These are phyloP conservation scores for Hygrophila difformis DNA, from an alignment of 257 asterid genomes.

Conservation along the genomic window DNA sequence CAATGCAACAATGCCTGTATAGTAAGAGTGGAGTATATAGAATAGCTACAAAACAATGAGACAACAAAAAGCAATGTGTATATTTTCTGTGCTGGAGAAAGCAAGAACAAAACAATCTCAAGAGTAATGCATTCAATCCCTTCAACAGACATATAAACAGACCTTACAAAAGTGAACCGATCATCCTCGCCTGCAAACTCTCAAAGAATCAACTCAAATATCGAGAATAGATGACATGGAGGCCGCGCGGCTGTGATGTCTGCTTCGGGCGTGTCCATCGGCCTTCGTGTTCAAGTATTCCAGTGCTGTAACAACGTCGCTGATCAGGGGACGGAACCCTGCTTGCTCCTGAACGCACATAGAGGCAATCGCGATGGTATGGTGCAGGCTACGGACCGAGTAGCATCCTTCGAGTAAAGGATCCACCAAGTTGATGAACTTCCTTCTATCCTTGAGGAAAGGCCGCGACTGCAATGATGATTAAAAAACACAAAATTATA, in stretches of 20 bases:
- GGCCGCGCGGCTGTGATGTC: slow-evolving; percentile 10
- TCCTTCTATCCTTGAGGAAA: slow-evolving; percentile 38
- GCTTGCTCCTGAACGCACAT: slow-evolving; percentile 74
- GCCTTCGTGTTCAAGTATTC: slow-evolving; percentile 45
- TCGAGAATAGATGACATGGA: slow-evolving; percentile 16
- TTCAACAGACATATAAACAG: no score
- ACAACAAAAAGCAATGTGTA: no score
- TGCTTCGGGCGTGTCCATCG: slow-evolving; percentile 18
- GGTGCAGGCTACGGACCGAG: slow-evolving; percentile 44
- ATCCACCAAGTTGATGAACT: slow-evolving; percentile 42
- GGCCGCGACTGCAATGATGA: slow-evolving; percentile 45
- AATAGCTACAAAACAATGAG: no score
- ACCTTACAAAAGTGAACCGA: no score
- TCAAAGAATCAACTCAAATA: no score
- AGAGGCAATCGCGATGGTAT: slow-evolving; percentile 46
- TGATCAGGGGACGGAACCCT: slow-evolving; percentile 39
- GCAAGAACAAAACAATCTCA: no score
- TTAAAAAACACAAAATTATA: background rate
- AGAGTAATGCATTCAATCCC: no score
- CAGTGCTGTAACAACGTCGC: slow-evolving; percentile 51
- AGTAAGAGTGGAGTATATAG: no score
- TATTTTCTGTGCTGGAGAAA: no score
- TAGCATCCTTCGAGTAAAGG: slow-evolving; percentile 41
- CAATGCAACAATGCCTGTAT: no score
- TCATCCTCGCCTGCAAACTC: no score